Percentiles rank a stretch among this genome's conserved stretches.
Evolutionary conservation across 306 rosid genomes (phyloP).

Genomic region (Medicago truncatula): MtrunA17r5.0-ANR NC_053042.1:107501-108000

Average conservation of each 20-base stretch:
- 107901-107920: conserved; percentile 10
- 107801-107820: background rate
- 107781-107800: background rate
- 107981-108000: conserved; percentile 36
- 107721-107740: conserved; percentile 12
- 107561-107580: conserved; percentile 23
- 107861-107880: background rate
- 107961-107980: conserved; percentile 34
- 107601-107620: conserved; percentile 62
- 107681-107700: conserved; percentile 14
- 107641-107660: background rate
- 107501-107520: conserved; percentile 59
- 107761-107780: background rate
- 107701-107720: background rate
- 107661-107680: background rate
- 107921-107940: background rate
- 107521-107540: conserved; percentile 19
- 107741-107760: conserved; percentile 8
- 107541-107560: conserved; percentile 45
- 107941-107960: conserved; percentile 37
- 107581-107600: conserved; percentile 24
- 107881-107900: background rate
- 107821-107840: conserved; percentile 46
- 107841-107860: conserved; percentile 41
- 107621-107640: conserved; percentile 28